These are phyloP conservation scores for Basipetospora chlamydospora DNA, from an alignment of 2,329 filamentous ascomycete genomes.

Conservation along the genomic window DNA sequence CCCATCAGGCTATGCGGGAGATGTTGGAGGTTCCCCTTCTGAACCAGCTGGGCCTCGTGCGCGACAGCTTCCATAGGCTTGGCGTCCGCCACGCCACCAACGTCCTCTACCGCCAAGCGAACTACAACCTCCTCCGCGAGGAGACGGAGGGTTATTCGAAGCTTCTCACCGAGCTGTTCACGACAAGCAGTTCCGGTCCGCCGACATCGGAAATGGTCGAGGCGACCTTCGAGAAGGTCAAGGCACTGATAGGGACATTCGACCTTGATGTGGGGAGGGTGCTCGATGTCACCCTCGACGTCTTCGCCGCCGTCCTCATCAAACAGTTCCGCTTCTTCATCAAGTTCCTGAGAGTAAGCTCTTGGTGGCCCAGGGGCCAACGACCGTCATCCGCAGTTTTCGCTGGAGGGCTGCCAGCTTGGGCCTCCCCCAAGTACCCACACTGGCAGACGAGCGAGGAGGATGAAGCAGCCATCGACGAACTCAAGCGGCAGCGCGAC, in stretches of 20 bases:
- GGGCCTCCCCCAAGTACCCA: constrained; percentile 63
- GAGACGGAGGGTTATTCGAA: constrained; percentile 97
- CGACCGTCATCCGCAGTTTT: constrained; percentile 25
- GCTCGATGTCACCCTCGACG: constrained; percentile 85
- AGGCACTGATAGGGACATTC: constrained; percentile 90
- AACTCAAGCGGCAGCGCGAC: constrained; percentile 52
- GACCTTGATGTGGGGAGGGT: constrained; percentile 92
- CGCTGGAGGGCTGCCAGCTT: constrained; percentile 59
- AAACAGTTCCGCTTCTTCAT: constrained; percentile 91
- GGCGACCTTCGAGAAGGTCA: constrained; percentile 80
- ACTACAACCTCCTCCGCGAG: constrained; percentile 89
- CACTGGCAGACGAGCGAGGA: constrained; percentile 52
- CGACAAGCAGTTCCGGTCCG: constrained; percentile 60
- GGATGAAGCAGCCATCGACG: constrained; percentile 45
- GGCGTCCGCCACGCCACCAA: constrained; percentile 86
- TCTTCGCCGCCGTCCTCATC: constrained; percentile 84
- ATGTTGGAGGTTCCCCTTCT: constrained; percentile 70
- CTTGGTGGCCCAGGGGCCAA: constrained; percentile 79
- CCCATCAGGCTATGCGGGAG: constrained; percentile 57
- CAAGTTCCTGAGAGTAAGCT: constrained; percentile 79
- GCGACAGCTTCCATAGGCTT: constrained; percentile 70
- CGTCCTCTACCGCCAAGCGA: constrained; percentile 84
- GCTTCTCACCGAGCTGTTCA: constrained; percentile 88
- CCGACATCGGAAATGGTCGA: constrained; percentile 64
- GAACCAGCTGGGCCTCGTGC: constrained; percentile 62